These are phyloP conservation scores for Colletotrichum sp. DNA, from an alignment of 2,329 filamentous ascomycete species.

Conservation along the genomic window DNA sequence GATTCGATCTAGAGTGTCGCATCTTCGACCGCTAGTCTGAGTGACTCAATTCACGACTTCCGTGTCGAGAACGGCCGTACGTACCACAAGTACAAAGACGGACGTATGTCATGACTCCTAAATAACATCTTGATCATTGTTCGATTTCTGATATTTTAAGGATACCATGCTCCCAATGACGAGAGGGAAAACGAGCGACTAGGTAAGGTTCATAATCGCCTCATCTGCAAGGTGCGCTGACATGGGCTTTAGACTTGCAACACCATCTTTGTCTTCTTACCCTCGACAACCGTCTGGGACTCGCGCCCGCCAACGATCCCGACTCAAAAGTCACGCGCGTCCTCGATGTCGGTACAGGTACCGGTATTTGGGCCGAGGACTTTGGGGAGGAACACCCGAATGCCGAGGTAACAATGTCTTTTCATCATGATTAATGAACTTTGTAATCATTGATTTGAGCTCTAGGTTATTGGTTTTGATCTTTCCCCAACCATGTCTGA, in stretches of 20 bases:
- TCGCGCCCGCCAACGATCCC: neutral
- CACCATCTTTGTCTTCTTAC: constrained; percentile 57
- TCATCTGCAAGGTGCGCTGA: neutral
- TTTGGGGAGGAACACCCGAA: constrained; percentile 39
- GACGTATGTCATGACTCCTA: neutral
- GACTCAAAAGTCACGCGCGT: constrained; percentile 5
- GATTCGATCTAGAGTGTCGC: neutral
- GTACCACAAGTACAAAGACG: constrained; percentile 5
- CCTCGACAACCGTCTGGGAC: constrained; percentile 29
- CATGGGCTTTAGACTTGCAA: constrained; percentile 43
- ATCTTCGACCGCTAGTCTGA: constrained; percentile 25
- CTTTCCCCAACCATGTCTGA: too few species aligned
- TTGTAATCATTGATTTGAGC: neutral
- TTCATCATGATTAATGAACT: neutral
- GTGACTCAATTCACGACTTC: constrained; percentile 30
- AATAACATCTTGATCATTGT: neutral
- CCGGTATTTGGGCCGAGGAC: constrained; percentile 26
- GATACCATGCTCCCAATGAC: constrained; percentile 10
- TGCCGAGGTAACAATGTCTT: constrained; percentile 25
- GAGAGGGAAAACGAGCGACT: neutral
- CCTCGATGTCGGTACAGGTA: constrained; percentile 26
- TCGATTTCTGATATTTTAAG: neutral
- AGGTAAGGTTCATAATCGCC: too few species aligned
- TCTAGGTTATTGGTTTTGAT: too few species aligned
- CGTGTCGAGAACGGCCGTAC: neutral